Conservation (phyloP, 345 rosid species). For the Dovyalis caffra region DNA sequence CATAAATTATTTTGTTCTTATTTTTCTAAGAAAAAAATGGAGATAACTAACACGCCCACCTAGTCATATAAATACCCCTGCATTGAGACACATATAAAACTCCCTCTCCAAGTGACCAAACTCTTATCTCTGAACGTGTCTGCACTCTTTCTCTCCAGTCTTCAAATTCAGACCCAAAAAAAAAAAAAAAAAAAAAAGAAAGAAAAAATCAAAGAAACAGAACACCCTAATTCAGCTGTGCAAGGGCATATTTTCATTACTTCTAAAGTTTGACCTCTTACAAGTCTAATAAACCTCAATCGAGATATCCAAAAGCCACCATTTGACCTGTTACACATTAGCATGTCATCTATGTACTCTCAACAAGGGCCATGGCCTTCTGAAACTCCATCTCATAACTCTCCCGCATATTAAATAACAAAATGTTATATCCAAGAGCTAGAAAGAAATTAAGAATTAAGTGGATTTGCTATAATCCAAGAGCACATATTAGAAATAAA, state of each 20-base stretch:
- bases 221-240: neutral
- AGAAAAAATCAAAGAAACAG: neutral
- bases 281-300: neutral
- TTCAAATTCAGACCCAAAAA: neutral
- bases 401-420: neutral
- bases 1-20: no score
- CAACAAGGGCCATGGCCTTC: neutral
- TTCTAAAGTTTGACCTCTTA: no score
- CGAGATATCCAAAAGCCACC: neutral
- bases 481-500: constrained; percentile 23
- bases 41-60: neutral
- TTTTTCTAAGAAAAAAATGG: neutral
- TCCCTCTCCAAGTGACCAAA: neutral
- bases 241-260: no score
- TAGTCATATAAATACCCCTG: neutral
- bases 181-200: no score
- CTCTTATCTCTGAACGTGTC: neutral
- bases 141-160: neutral
- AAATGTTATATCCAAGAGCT: neutral
- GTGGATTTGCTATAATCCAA: neutral
- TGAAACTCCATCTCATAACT: neutral
- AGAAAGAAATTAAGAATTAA: neutral
- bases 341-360: neutral
- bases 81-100: neutral
- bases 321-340: neutral